These are phyloP conservation scores for Ajuga chamaepitys DNA, from an alignment of 257 asterid genomes.

Conservation along the genomic window DNA sequence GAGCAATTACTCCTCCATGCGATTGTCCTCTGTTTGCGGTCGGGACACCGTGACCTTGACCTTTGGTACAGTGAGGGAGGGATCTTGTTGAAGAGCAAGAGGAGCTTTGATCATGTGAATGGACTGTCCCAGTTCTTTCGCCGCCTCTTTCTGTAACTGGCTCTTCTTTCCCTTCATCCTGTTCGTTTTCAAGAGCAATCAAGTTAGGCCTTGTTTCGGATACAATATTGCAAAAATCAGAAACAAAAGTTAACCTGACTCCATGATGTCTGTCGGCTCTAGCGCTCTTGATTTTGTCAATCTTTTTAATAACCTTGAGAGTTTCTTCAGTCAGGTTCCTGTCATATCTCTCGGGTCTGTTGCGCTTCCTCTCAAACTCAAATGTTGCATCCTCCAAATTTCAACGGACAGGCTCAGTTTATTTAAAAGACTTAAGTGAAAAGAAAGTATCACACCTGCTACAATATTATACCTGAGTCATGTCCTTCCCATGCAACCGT, in stretches of 20 bases:
- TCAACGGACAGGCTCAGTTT: not conserved
- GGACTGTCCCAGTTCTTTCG: conserved; percentile 44
- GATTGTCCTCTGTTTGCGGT: conserved; percentile 13
- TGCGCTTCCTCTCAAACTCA: conserved; percentile 86
- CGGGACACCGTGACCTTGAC: conserved; percentile 29
- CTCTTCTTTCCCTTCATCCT: conserved; percentile 63
- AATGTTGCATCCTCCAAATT: conserved; percentile 74
- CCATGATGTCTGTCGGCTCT: conserved; percentile 54
- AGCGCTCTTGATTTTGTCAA: conserved; percentile 66
- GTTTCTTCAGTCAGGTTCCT: conserved; percentile 61
- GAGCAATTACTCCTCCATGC: conserved; percentile 39
- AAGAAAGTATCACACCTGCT: no score
- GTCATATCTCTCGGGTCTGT: conserved; percentile 84
- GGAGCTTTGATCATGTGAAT: conserved; percentile 66
- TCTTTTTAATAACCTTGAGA: conserved; percentile 71
- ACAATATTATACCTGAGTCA: conserved; percentile 62
- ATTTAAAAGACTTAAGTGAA: no score
- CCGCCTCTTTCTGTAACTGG: conserved; percentile 34
- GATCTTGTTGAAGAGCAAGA: conserved; percentile 25
- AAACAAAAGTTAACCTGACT: conserved; percentile 38
- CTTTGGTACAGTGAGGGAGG: conserved; percentile 43
- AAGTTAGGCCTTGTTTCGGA: not conserved
- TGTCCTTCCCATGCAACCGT: conserved; percentile 80
- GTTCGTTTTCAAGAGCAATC: conserved; percentile 10
- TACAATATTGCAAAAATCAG: not conserved